Evolutionary conservation across 1,284 basidiomycete species (phyloP), one percentile per base, ranked within the genome.

Genomic region (Chalciporus sp.): DNA sequence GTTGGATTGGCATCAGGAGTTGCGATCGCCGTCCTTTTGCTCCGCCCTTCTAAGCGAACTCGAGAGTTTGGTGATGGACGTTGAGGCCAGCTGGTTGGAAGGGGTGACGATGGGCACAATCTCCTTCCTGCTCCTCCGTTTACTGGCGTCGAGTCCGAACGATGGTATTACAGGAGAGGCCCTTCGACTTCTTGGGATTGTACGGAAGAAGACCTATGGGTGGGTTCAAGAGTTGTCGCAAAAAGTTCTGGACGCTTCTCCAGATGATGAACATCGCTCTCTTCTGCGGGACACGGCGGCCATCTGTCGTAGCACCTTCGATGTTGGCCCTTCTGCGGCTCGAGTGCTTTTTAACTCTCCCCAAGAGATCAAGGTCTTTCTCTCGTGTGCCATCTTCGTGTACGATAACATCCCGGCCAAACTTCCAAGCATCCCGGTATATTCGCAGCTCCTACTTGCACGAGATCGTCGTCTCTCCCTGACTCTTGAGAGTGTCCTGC

Each of bases 41-140:
- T 2, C 20, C 4, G 55, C 63, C 0, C 57, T 81, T 0, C 42
- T 82, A 0, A 41, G 28, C 7, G 74, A 75, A 37, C 58, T 76
- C 10, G 56, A 64, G 16, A 52, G 49, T 7, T 59, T 76, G 1
- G 37, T 76, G 2, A 43, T 27, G 6, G 59, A 61, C n/a, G 59
- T 79, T 6, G 54, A 68, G 50, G 68, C 51, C 2, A 82, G 76
- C 58, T 82, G 80, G 80, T 57, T 72, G 33, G 72, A 81, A 52
- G 63, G 58, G 0, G 61, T 68, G 28, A 70, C 74, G 0, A 70
- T 76, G 44, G 61, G 65, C 31, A 76, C 67, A 0, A 65, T 78
- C n/a, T 66, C 73, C 42, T 58, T 68, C 27, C 55, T 81, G 1
- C 56, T 59, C 1, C 52, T 51, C 43, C 74, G 78, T 17, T 57